These are phyloP conservation scores for Phlebiopsis gigantea DNA, from an alignment of 768 basidiomycete species.

Conservation along the genomic window DNA sequence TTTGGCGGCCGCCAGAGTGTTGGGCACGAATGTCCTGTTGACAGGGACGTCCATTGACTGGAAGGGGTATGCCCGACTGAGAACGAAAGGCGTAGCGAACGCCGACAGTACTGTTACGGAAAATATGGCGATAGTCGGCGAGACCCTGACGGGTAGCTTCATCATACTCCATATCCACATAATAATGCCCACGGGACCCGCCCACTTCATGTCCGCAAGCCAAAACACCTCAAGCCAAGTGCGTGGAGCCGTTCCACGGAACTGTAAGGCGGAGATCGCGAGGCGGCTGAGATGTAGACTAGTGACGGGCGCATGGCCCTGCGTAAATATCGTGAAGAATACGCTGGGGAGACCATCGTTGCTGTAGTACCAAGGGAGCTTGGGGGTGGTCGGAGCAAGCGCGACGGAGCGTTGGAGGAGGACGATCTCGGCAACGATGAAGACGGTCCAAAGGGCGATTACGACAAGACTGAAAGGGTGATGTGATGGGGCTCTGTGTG, in stretches of 20 bases:
- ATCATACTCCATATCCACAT: slow-evolving; percentile 5
- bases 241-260: neutral
- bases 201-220: slow-evolving; percentile 17
- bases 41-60: slow-evolving; percentile 8
- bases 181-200: slow-evolving; percentile 14
- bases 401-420: neutral
- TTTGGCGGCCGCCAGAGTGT: neutral
- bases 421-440: neutral
- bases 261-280: neutral
- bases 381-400: neutral
- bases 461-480: too few species aligned
- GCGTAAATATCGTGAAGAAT: neutral
- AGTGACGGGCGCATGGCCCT: neutral
- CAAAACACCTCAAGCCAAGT: slow-evolving; percentile 20
- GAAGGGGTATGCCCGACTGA: slow-evolving; percentile 16
- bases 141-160: neutral
- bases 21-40: slow-evolving; percentile 8
- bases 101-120: slow-evolving; percentile 15
- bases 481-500: too few species aligned
- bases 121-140: slow-evolving; percentile 4
- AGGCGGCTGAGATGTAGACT: neutral
- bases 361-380: neutral
- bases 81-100: slow-evolving; percentile 15
- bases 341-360: neutral
- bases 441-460: neutral